These are phyloP conservation scores for Echites panduratus DNA, from an alignment of 257 asterid species.

Conservation along the genomic window DNA sequence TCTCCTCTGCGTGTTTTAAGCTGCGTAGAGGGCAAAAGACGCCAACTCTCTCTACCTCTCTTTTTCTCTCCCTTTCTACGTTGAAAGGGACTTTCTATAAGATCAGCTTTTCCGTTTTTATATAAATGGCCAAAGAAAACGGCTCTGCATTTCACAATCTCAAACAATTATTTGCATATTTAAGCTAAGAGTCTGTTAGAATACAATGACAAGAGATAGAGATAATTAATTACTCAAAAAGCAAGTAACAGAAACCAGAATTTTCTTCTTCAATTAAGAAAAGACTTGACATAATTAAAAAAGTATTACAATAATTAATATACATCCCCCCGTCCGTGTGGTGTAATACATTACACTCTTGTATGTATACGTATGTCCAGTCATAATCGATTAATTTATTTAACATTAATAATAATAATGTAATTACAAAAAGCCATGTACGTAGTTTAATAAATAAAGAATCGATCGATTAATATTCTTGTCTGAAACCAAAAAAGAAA, in stretches of 20 bases:
- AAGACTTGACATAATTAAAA: not conserved
- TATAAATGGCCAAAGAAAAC: constrained; percentile 22
- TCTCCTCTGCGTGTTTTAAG: constrained; percentile 45
- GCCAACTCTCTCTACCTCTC: constrained; percentile 28
- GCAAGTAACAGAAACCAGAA: not conserved
- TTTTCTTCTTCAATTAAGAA: not conserved
- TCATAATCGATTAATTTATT: not conserved
- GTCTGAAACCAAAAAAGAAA: not conserved
- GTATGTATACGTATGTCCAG: not conserved
- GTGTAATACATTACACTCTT: no score
- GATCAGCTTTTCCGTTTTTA: constrained; percentile 24
- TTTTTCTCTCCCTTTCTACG: constrained; percentile 33
- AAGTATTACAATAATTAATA: no score
- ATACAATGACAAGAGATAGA: constrained; percentile 6
- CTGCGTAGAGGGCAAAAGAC: constrained; percentile 49
- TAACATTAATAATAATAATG: no score
- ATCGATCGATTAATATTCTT: not conserved
- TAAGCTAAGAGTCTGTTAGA: constrained; percentile 19
- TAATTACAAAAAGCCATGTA: not conserved
- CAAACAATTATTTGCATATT: not conserved
- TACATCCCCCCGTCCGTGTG: not conserved
- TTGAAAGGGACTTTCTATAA: constrained; percentile 29
- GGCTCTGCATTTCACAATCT: constrained; percentile 16
- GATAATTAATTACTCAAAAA: constrained; percentile 4
- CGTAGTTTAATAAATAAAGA: not conserved